Base-by-base conservation (phyloP, 768 basidiomycete species). In the Suillus ampliporus region DNA sequence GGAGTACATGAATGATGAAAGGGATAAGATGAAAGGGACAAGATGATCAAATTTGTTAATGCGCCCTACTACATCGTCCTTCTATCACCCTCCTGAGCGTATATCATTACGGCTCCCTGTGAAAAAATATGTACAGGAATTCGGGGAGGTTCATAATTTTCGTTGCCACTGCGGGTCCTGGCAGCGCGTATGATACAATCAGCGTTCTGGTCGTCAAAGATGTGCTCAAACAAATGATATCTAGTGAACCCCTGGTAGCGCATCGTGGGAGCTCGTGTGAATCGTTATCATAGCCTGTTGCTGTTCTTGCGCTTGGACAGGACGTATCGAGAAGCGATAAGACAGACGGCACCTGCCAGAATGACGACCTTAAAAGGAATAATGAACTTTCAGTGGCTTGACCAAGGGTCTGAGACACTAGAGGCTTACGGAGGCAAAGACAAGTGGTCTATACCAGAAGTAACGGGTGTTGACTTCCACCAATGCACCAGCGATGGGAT, bases 401-500 rank as follows among this genome's bases (percentile, higher is more conserved):
- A 56, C 6, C 14, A 28, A 8, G 54, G 34, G 46, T 19, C 19
- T 21, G 0, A 4, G 23, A 3, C 3, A n/a, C 13, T 8, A 28
- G 35, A 38, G 9, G 74, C 77, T 28, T 66, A 83, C 83, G 35
- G 79, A 78, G 48, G 81, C 79, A 61, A 84, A 82, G 31, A 81
- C 77, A 0, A 84, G 67, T 23, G 82, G 80, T 34, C 74, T 71
- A 61, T 74, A 74, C 83, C 83, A 84, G 8, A 67, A 56, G 57
- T 78, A 75, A 19, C 72, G 72, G 9, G 48, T 53, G 26, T 61
- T 47, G 65, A 79, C 66, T 11, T 79, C 77, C 35, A 84, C 72
- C 19, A 86, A 67, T 1, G 83, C 83, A 19, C 86, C 85, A 28
- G 80, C 79, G 52, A 87, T 80, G 1, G 85, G 86, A 57, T 82